Evolutionary conservation across 2,329 filamentous ascomycete species (phyloP).

Genomic region (Sarocladiaceae sp.): DNA sequence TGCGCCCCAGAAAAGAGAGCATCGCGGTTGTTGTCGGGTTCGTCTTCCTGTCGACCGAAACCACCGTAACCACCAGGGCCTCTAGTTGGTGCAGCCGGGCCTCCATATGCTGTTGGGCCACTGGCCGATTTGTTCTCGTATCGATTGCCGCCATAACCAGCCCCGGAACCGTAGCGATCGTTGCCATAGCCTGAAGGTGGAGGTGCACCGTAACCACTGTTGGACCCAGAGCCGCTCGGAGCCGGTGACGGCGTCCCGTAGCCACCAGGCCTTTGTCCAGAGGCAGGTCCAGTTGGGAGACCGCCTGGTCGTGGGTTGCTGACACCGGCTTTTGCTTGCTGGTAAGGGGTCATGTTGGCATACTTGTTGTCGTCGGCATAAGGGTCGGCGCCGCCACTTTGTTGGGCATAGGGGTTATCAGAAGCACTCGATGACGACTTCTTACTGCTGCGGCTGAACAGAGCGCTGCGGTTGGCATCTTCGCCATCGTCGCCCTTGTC

Average conservation of each 20-base stretch:
- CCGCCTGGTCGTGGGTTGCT: conserved; percentile 24
- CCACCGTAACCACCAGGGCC: conserved; percentile 60
- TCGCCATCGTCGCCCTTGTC: conserved; percentile 42
- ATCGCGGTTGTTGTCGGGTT: conserved; percentile 52
- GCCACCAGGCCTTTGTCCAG: conserved; percentile 15
- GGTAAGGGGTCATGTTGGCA: conserved; percentile 41
- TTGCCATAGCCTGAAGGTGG: conserved; percentile 44
- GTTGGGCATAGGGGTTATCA: conserved; percentile 55
- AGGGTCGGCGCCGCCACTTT: conserved; percentile 44
- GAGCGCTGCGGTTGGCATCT: conserved; percentile 42
- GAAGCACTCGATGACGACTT: conserved; percentile 40
- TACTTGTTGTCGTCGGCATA: conserved; percentile 47
- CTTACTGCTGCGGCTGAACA: conserved; percentile 51
- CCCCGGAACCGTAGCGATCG: conserved; percentile 46
- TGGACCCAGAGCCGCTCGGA: conserved; percentile 9
- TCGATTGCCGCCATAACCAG: conserved; percentile 49
- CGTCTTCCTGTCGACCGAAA: conserved; percentile 42
- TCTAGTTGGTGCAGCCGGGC: conserved; percentile 27
- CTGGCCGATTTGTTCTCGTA: conserved; percentile 39
- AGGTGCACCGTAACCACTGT: conserved; percentile 18
- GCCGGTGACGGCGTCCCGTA: conserved; percentile 27
- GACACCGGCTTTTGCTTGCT: conserved; percentile 35
- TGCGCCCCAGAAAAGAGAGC: conserved; percentile 58
- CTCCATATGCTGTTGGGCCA: conserved; percentile 14
- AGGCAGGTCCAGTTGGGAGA: conserved; percentile 17